phyloP scores from a whole-genome alignment of 129 eudicot genomes.

The Scalesia atractyloides region DNA sequence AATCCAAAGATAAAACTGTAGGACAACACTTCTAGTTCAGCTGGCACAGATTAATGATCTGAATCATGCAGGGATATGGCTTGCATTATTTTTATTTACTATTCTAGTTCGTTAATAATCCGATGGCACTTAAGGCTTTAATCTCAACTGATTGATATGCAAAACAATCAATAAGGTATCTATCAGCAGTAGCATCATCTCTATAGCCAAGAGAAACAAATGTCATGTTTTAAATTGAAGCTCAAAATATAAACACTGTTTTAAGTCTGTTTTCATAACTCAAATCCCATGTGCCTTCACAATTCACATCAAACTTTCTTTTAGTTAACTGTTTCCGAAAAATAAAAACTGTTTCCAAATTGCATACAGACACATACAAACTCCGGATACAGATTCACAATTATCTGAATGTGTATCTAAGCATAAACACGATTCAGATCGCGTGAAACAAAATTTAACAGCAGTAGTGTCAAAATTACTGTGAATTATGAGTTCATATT shows the following conservation, averaged over 20 bases:
- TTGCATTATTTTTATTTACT: background rate
- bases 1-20: background rate
- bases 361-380: slow-evolving; percentile 9
- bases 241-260: background rate
- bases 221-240: background rate
- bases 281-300: too few species aligned
- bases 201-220: background rate
- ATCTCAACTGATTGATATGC: too few species aligned
- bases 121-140: too few species aligned
- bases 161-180: too few species aligned
- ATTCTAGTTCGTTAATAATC: too few species aligned
- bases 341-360: background rate
- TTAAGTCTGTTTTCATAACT: too few species aligned
- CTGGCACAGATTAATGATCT: background rate
- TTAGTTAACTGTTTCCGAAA: background rate
- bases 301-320: background rate
- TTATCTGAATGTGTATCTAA: background rate
- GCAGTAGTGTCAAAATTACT: slow-evolving; percentile 4
- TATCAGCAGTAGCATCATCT: background rate
- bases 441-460: slow-evolving; percentile 11
- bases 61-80: background rate
- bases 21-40: background rate
- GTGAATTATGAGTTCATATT: slow-evolving; percentile 1
- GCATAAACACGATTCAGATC: background rate
- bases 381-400: background rate